phyloP scores from a whole-genome alignment of 345 rosid genomes.

The Syzygium grande region DNA sequence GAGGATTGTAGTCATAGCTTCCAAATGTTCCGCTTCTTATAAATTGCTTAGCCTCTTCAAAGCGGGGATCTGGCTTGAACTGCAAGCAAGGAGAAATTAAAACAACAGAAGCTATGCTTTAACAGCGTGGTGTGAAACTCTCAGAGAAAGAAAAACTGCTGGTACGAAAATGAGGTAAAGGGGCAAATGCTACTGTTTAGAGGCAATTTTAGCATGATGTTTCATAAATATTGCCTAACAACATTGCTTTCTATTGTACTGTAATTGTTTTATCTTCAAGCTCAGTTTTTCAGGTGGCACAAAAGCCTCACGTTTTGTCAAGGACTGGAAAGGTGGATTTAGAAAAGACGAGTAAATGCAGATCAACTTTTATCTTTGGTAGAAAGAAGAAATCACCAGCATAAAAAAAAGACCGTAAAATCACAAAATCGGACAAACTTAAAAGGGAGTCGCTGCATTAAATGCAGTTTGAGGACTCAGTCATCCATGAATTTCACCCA shows the following conservation, averaged over 20 bases:
- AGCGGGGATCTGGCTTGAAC: slow-evolving; percentile 92
- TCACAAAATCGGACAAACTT: not conserved
- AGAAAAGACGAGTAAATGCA: not conserved
- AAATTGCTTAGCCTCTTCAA: slow-evolving; percentile 88
- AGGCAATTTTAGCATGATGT: not conserved
- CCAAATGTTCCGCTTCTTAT: slow-evolving; percentile 91
- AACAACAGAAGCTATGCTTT: not conserved
- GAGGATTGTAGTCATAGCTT: slow-evolving; percentile 76
- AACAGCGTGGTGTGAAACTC: not conserved
- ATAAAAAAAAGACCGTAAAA: not conserved
- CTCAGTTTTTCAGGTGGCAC: not conserved
- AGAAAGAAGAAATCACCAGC: not conserved
- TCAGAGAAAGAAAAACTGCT: not conserved
- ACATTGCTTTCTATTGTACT: not conserved
- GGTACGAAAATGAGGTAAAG: not conserved
- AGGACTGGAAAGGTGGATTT: not conserved
- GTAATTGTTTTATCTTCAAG: not conserved
- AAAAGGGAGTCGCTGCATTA: not conserved
- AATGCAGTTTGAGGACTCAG: not conserved
- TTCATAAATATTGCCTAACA: not conserved
- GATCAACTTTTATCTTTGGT: not conserved
- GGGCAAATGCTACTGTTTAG: not conserved
- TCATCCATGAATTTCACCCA: not conserved
- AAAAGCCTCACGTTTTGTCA: not conserved
- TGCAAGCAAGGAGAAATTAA: slow-evolving; percentile 15